phyloP scores from a whole-genome alignment of 345 rosid species.

The Geranium rotundifolium region DNA sequence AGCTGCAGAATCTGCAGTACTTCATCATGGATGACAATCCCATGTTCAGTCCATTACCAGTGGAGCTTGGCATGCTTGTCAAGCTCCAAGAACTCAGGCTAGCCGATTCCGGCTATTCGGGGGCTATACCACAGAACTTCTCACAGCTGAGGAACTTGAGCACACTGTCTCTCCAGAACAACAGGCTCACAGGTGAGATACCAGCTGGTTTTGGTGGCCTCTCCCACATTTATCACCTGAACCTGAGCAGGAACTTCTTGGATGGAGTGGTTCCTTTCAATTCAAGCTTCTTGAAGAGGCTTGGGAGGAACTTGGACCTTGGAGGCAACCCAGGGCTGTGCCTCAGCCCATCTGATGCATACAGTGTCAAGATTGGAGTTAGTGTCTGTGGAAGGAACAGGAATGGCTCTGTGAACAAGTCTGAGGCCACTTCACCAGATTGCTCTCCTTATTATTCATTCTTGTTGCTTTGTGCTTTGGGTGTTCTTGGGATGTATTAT shows the following conservation, averaged over 20 bases:
- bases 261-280: constrained; percentile 66
- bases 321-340: constrained; percentile 76
- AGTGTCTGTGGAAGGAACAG: constrained; percentile 37
- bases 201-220: constrained; percentile 39
- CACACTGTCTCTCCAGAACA: constrained; percentile 74
- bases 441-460: constrained; percentile 12
- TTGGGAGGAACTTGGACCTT: constrained; percentile 75
- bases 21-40: constrained; percentile 85
- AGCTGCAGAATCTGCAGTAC: constrained; percentile 57
- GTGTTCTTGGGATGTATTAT: constrained; percentile 15
- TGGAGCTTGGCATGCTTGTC: constrained; percentile 39
- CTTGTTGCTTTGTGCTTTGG: constrained; percentile 19
- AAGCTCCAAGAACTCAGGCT: constrained; percentile 75
- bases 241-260: constrained; percentile 57
- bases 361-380: constrained; percentile 52
- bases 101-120: constrained; percentile 62
- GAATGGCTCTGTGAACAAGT: constrained; percentile 33
- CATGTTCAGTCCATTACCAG: constrained; percentile 48
- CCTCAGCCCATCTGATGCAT: constrained; percentile 48
- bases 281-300: constrained; percentile 45
- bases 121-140: constrained; percentile 47
- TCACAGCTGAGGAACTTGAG: constrained; percentile 46
- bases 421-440: constrained; percentile 20
- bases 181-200: constrained; percentile 60
- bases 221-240: constrained; percentile 61